These are phyloP conservation scores for Pseudogymnoascus sp. DNA, from an alignment of 2,329 filamentous ascomycete species.

Conservation along the genomic window DNA sequence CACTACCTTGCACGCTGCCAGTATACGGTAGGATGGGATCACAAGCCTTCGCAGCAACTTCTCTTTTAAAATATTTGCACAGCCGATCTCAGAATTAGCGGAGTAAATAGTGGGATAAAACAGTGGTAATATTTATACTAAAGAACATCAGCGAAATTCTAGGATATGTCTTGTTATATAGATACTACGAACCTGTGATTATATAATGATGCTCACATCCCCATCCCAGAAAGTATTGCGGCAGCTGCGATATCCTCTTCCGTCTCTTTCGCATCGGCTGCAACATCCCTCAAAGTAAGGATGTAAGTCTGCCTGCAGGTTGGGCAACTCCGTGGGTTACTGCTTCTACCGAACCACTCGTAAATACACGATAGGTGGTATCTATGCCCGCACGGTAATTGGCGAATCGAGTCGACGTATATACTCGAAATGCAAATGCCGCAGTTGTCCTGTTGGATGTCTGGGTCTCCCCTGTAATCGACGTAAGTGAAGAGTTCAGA, in stretches of 20 bases:
- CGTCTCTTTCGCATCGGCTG: not conserved
- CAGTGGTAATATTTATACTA: not conserved
- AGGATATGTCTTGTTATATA: not conserved
- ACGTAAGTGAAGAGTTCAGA: slow-evolving; percentile 2
- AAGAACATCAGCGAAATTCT: not conserved
- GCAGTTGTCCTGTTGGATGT: not conserved
- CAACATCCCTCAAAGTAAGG: not conserved
- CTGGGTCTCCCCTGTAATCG: not conserved
- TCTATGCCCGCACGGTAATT: not conserved
- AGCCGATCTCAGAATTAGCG: too few species aligned
- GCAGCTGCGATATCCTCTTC: not conserved
- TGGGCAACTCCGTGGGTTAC: not conserved
- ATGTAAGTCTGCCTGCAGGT: not conserved
- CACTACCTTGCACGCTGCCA: too few species aligned
- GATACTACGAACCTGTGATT: not conserved
- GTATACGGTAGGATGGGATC: too few species aligned
- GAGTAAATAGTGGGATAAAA: not conserved
- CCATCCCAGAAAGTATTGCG: not conserved
- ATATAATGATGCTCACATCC: not conserved
- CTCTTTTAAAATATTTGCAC: too few species aligned
- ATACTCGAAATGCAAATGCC: not conserved
- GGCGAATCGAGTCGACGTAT: not conserved
- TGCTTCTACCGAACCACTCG: not conserved
- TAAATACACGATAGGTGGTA: not conserved
- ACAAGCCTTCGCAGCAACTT: too few species aligned